These are phyloP conservation scores for Eucalyptus pauciflora DNA, from an alignment of 345 rosid genomes.

Conservation along the genomic window DNA sequence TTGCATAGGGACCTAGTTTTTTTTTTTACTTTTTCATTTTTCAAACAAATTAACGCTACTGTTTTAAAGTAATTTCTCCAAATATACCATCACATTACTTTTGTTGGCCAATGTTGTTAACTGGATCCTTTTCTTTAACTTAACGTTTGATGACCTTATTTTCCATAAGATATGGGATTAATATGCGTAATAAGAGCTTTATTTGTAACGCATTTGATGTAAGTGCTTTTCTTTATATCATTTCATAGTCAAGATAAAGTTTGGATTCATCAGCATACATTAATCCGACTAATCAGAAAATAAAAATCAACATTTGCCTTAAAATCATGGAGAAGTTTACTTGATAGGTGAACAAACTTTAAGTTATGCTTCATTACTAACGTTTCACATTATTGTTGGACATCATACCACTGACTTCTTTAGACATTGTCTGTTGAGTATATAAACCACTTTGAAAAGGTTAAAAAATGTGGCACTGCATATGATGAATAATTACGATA, in stretches of 20 bases:
- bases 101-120: neutral
- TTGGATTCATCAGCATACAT: neutral
- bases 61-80: neutral
- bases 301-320: neutral
- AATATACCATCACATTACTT: neutral
- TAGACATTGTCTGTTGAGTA: neutral
- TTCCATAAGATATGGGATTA: neutral
- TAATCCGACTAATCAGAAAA: neutral
- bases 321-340: neutral
- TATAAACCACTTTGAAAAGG: neutral
- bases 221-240: neutral
- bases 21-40: neutral
- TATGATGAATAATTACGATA: neutral
- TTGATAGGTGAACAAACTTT: neutral
- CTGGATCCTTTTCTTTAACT: neutral
- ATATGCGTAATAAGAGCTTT: neutral
- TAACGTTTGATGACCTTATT: neutral
- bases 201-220: neutral
- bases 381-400: neutral
- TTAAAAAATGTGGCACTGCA: too few species aligned
- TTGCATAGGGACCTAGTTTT: neutral
- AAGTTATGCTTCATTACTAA: neutral
- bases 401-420: neutral
- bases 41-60: neutral
- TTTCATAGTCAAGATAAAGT: neutral